A percentile compares a stretch with the other conserved stretches of the same genome.
Conservation (phyloP, 371 early-diverging fungal species). For the Coemansia sp. region DNA sequence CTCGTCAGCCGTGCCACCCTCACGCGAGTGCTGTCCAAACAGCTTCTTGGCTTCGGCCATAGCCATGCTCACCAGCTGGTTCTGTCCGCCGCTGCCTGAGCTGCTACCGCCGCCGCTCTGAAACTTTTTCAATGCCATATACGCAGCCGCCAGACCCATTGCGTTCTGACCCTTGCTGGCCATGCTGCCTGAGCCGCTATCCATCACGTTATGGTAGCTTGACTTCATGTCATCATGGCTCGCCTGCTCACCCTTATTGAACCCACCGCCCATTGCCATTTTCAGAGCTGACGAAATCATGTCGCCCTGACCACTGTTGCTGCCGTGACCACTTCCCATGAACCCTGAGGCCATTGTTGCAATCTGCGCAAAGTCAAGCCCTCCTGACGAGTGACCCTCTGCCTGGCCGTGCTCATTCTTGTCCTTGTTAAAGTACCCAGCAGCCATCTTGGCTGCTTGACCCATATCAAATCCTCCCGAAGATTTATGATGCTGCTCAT, state of each 20-base stretch:
- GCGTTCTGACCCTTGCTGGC: slow-evolving; percentile 33
- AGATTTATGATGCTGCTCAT: not conserved
- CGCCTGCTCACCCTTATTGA: slow-evolving; percentile 35
- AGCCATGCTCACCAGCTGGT: slow-evolving; percentile 43
- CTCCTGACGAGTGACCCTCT: not conserved
- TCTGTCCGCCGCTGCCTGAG: slow-evolving; percentile 22
- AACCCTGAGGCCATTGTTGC: slow-evolving; percentile 15
- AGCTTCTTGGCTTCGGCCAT: slow-evolving; percentile 44
- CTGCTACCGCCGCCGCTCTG: slow-evolving; percentile 8
- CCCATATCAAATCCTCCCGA: slow-evolving; percentile 30
- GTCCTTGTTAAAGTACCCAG: slow-evolving; percentile 17
- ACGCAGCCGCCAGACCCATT: slow-evolving; percentile 46
- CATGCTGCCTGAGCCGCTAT: slow-evolving; percentile 12
- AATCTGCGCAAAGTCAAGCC: slow-evolving; percentile 19
- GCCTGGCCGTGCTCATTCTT: not conserved
- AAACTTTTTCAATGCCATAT: slow-evolving; percentile 44
- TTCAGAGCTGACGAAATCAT: slow-evolving; percentile 28
- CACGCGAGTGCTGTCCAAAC: slow-evolving; percentile 28
- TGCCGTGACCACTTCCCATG: slow-evolving; percentile 13
- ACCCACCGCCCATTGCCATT: slow-evolving; percentile 31
- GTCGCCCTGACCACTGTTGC: slow-evolving; percentile 3
- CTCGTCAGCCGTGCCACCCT: slow-evolving; percentile 41
- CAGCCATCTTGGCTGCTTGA: slow-evolving; percentile 18
- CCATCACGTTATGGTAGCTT: slow-evolving; percentile 17
- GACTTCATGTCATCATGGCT: slow-evolving; percentile 24